Conservation (phyloP, 768 basidiomycete genomes). For the Leccinum subtestaceum region DNA sequence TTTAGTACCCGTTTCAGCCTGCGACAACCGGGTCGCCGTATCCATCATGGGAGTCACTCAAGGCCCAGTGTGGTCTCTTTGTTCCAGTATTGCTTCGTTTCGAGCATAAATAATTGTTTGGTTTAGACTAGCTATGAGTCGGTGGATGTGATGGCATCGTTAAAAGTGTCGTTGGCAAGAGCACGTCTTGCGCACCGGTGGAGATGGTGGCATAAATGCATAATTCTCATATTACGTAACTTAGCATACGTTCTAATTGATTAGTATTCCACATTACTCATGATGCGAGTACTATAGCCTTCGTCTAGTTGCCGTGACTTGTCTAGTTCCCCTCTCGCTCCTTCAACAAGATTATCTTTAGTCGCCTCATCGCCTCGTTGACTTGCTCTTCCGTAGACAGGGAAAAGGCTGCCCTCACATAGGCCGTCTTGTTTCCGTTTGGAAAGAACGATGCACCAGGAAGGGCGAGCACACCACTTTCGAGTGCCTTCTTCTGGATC, state of each 20-base stretch:
- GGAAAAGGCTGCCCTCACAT: slow-evolving; percentile 84
- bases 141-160: not conserved
- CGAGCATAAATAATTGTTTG: not conserved
- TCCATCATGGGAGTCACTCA: too few species aligned
- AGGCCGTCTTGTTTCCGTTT: slow-evolving; percentile 61
- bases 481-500: slow-evolving; percentile 72
- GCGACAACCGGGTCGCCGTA: too few species aligned
- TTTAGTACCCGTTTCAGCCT: slow-evolving; percentile 3
- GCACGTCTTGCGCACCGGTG: not conserved
- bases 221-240: not conserved
- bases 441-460: slow-evolving; percentile 85
- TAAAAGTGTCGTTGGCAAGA: not conserved
- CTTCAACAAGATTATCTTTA: slow-evolving; percentile 42
- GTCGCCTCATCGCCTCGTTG: slow-evolving; percentile 66
- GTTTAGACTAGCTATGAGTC: not conserved
- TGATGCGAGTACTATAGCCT: not conserved
- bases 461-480: slow-evolving; percentile 83
- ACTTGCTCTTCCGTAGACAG: slow-evolving; percentile 62
- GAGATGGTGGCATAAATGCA: too few species aligned
- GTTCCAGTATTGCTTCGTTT: not conserved
- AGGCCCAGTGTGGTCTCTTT: too few species aligned
- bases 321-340: slow-evolving; percentile 18
- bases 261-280: slow-evolving; percentile 8
- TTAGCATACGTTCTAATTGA: not conserved
- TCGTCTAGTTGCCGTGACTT: not conserved